Base-by-base conservation (phyloP, 2,329 filamentous ascomycete species). In the Monilinia fructigena region DNA sequence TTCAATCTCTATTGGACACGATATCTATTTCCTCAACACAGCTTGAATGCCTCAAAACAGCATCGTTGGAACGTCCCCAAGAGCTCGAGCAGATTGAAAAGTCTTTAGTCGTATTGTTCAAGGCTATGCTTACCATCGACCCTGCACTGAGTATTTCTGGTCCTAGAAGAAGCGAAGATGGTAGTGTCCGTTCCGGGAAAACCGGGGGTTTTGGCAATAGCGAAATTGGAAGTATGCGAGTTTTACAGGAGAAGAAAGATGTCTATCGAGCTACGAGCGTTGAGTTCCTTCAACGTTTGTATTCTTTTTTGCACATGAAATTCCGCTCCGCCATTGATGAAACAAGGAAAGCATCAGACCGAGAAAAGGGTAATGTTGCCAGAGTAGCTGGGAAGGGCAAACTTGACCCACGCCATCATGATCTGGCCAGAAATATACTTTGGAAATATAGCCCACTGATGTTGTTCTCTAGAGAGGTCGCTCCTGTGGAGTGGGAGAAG, bases 91-190 rank as follows among this genome's bases (percentile, higher is more conserved):
- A 92, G 23, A 90, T 96, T 38, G 94, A 99, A 76, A 76, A 79
- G 1, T 86, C 92, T 8, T 81, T 98, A 1, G 85, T 94, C 16
- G 89, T 89, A 16, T 82, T 99, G 8, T 98, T 95, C 79, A 95
- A 91, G 76, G 95, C 94, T 10, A 93, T 98, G 88, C 82, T 90
- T 72, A 97, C 93, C 69, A 98, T 98, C 66, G 93, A 98, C 75
- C 92, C 94, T 1, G 87, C 88, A 10, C 85, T 94, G 55, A 85
- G 89, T 62, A 80, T 72, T 38, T 75, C 74, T 50, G 71, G 69
- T 26, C 65, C 73, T 14, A 69, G 74, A 82, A 73, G 79, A 80
- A 76, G 79, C 78, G 74, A 76, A 68, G 75, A 76, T 68, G 73
- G 72, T 20, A 73, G 71, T 66, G 55, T 76, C 23, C 66, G 59